Evolutionary conservation across 768 basidiomycete species (phyloP), one percentile per base, ranked within the genome.

Genomic region (Leccinellum luteum): DNA sequence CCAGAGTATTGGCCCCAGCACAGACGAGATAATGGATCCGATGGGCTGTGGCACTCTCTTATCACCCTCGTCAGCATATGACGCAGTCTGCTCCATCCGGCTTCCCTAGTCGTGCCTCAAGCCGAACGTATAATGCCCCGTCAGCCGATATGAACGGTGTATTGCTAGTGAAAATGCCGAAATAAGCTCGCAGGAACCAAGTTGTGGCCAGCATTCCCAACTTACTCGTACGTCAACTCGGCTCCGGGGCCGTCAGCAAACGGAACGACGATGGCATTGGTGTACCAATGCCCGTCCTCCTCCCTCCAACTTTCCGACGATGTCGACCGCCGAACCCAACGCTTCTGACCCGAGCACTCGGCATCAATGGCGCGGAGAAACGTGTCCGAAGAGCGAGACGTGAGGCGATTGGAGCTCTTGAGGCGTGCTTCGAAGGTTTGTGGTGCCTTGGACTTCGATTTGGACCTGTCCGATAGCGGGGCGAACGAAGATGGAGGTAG

Each of bases 151-250:
- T 78, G 60, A 78, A 83, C 1, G 79, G 74, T 14, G 74, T 81
- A 23, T 77, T 78, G 2, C 79, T 81, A 41, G 45, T 5, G 17
- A 52, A 3, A 6, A 28, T 10, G 13, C 34, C n/a, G 60, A 10
- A 61, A 55, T 8, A 43, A 23, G 6, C 25, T 4, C 2, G 13
- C 30, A 31, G 3, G 3, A 31, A 31, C 10, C 31, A 31, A 31
- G 30, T 30, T 9, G 9, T 9, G 38, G 12, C 6, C 21, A n/a
- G 6, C 41, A 43, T n/a, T 19, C 7, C 3, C 25, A 2, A 75
- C 84, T 68, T 54, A 86, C 85, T 77, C 75, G 53, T 82, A 83
- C 51, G 81, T 78, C 6, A 86, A 63, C 54, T 80, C 80, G 1
- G 73, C 66, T 2, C 84, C 69, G 68, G 68, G 49, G 63, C 58